Conservation (phyloP, 2,329 filamentous ascomycete genomes). For the Fusarium brachygibbosum region DNA sequence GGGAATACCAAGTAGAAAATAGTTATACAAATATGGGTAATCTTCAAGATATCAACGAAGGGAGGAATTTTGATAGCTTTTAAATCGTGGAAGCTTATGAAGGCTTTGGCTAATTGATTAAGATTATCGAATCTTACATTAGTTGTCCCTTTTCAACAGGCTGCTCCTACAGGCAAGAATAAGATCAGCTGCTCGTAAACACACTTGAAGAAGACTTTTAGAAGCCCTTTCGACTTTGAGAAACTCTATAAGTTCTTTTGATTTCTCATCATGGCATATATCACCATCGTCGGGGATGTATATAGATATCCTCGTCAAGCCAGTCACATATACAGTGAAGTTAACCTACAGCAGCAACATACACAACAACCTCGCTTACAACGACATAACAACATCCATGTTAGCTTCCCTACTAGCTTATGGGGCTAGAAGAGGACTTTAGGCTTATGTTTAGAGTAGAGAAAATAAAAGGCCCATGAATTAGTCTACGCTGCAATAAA, state of each 20-base stretch:
- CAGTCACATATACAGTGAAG: neutral
- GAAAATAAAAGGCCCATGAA: neutral
- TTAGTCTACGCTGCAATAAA: neutral
- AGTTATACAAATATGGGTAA: neutral
- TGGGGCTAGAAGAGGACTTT: fast-evolving
- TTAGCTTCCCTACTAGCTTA: neutral
- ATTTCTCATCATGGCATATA: neutral
- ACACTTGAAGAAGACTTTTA: too few relatives aligned
- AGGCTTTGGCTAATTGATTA: too few relatives aligned
- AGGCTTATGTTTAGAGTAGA: neutral
- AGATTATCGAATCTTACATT: too few relatives aligned
- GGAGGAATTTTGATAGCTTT: too few relatives aligned
- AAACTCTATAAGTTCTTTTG: too few relatives aligned
- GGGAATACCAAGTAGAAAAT: neutral
- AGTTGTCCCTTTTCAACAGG: too few relatives aligned
- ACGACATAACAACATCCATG: neutral
- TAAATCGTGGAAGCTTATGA: too few relatives aligned
- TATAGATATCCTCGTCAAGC: neutral
- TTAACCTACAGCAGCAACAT: neutral
- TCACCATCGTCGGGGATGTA: neutral
- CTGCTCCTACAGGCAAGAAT: too few relatives aligned
- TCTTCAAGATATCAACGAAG: too few relatives aligned
- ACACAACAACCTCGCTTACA: too few relatives aligned
- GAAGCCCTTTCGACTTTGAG: too few relatives aligned
- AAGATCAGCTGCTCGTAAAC: too few relatives aligned